These are phyloP conservation scores for Colletotrichum sp. DNA, from an alignment of 2,329 filamentous ascomycete genomes.

Conservation along the genomic window DNA sequence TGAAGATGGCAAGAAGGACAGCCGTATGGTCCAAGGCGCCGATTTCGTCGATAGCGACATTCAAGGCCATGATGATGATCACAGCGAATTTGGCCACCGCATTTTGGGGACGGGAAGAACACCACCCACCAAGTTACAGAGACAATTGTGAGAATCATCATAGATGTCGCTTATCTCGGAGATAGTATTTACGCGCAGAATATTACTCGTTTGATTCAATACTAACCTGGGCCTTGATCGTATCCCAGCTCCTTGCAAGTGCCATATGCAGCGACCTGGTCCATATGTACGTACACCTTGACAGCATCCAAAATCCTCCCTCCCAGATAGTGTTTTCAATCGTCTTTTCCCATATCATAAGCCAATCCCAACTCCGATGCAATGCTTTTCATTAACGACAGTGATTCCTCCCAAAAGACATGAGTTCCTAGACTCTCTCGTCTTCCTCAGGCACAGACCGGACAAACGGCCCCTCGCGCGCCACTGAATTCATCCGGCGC, in stretches of 20 bases:
- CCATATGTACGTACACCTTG: not conserved
- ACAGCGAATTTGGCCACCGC: not conserved
- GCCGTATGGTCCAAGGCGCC: not conserved
- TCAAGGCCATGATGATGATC: not conserved
- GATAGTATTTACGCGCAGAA: not conserved
- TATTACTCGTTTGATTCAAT: not conserved
- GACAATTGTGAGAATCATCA: not conserved
- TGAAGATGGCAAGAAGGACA: not conserved
- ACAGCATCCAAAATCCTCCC: not conserved
- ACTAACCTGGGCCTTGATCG: not conserved
- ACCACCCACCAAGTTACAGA: not conserved
- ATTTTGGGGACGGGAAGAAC: not conserved
- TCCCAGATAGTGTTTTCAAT: not conserved
- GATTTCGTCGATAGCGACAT: not conserved
- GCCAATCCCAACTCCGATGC: not conserved
- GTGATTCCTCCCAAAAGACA: not conserved
- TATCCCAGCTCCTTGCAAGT: not conserved
- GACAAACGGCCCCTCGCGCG: not conserved
- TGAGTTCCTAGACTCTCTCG: not conserved
- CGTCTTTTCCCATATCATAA: not conserved
- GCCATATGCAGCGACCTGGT: not conserved
- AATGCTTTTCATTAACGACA: not conserved
- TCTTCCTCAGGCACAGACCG: slow-evolving; percentile 11
- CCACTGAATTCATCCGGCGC: slow-evolving; percentile 1
- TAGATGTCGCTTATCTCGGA: not conserved